A percentile compares a stretch with the other conserved stretches of the same genome.
These are phyloP conservation scores for Exobasidium cylindrosporum DNA, from an alignment of 1,284 basidiomycete genomes.

Conservation along the genomic window DNA sequence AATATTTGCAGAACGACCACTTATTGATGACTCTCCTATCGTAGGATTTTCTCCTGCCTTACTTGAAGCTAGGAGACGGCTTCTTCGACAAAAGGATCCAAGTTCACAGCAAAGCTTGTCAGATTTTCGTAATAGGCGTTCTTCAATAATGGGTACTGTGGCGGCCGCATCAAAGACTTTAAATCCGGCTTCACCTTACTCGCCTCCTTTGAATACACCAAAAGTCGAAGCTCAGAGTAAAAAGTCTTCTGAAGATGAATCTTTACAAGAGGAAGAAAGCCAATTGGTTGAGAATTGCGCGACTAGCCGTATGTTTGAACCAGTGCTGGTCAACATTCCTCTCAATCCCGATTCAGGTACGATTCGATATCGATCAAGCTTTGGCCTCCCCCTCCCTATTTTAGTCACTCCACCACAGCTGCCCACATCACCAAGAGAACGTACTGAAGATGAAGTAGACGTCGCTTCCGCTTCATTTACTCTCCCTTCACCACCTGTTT, in stretches of 20 bases:
- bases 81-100: not conserved
- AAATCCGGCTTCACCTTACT: not conserved
- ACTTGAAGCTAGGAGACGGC: not conserved
- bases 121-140: not conserved
- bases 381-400: not conserved
- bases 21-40: too few relatives aligned
- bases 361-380: not conserved
- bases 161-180: not conserved
- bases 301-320: too few relatives aligned
- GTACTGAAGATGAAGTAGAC: too few relatives aligned
- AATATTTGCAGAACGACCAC: too few relatives aligned
- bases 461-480: not conserved
- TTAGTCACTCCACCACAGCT: not conserved
- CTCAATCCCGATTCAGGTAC: not conserved
- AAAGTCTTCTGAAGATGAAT: too few relatives aligned
- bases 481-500: not conserved
- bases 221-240: not conserved
- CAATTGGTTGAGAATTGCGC: too few relatives aligned
- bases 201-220: not conserved
- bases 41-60: not conserved
- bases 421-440: not conserved
- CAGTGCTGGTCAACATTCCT: too few relatives aligned
- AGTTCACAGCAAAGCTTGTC: not conserved
- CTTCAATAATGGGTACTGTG: not conserved
- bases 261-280: too few relatives aligned